Base-by-base conservation (phyloP, 2,329 filamentous ascomycete species). In the Nemania sp. region DNA sequence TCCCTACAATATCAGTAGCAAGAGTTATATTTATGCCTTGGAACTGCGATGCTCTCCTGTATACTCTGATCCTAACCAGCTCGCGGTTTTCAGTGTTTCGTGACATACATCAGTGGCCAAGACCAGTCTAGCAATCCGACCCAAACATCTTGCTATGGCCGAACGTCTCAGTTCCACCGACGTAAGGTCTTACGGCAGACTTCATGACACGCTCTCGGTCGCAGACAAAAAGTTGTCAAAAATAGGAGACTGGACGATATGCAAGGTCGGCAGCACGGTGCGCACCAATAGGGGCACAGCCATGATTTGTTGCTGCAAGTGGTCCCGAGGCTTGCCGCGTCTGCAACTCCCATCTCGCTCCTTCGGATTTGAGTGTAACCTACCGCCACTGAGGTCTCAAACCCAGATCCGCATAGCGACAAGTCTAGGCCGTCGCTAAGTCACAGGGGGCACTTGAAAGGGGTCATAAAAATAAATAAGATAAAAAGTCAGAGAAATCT, bases 261-360 rank as follows among this genome's bases (percentile, higher is more conserved):
- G 61, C 61, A 64, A 57, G 54, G 47, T 45, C 48, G 46, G 54
- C 47, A 49, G 37, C 46, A 46, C 34, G 40, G 59, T 25, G 48
- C 54, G 51, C 62, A 49, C 62, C 62, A 62, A 64, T 64, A 61
- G 62, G 62, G 54, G 54, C 34, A 21, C 50, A 62, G 54, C 50
- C 62, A 61, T 59, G 40, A 25, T 20, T 59, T 46, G 49, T 47
- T 53, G 45, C 62, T 64, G 62, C 62, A 59, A 52, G 51, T 50
- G 53, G 53, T 57, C 62, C 58, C 59, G 46, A 59, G 54, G 57
- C 54, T 53, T 63, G 63, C 67, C 65, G 60, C 67, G 63, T 64
- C 67, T 67, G 65, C 62, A 54, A 54, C 63, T 67, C 63, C 60
- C 54, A 59, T 62, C 51, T 60, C 54, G 43, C 54, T 54, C 32